A percentile compares a stretch with the other conserved stretches of the same genome.
phyloP scores from a whole-genome alignment of 345 rosid genomes.

The Anastatica hierochuntica region DNA sequence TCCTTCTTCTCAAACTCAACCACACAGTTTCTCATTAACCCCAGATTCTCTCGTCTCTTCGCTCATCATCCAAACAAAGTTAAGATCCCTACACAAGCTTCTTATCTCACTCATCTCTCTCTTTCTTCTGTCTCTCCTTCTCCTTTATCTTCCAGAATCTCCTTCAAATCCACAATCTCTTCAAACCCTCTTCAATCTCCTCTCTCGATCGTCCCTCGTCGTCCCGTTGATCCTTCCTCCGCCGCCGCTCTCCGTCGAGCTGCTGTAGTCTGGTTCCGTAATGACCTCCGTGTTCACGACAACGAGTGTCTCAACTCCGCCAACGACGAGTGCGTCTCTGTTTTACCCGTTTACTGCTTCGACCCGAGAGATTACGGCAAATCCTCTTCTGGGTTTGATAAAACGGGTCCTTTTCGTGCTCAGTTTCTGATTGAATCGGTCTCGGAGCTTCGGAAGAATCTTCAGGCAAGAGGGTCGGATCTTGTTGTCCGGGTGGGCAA shows the following conservation, averaged over 20 bases:
- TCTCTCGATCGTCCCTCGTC: constrained; percentile 75
- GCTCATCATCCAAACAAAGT: constrained; percentile 45
- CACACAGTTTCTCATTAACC: constrained; percentile 42
- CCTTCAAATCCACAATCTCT: constrained; percentile 77
- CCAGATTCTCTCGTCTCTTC: constrained; percentile 35
- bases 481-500: constrained; percentile 81
- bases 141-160: constrained; percentile 34
- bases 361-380: constrained; percentile 92
- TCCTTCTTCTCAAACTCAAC: constrained; percentile 31
- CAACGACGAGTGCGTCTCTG: constrained; percentile 72
- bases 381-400: constrained; percentile 81
- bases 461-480: constrained; percentile 88
- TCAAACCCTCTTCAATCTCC: constrained; percentile 74
- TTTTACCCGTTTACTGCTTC: constrained; percentile 88
- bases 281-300: constrained; percentile 89
- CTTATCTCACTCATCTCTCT: constrained; percentile 44
- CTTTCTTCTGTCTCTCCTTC: constrained; percentile 37
- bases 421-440: constrained; percentile 82
- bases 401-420: constrained; percentile 82
- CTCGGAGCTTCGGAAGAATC: constrained; percentile 77
- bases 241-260: constrained; percentile 79
- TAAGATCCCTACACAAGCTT: constrained; percentile 64
- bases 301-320: constrained; percentile 83
- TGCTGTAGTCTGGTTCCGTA: constrained; percentile 87
- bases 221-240: constrained; percentile 78